phyloP scores from a whole-genome alignment of 768 basidiomycete species.

The Hericium erinaceus region DNA sequence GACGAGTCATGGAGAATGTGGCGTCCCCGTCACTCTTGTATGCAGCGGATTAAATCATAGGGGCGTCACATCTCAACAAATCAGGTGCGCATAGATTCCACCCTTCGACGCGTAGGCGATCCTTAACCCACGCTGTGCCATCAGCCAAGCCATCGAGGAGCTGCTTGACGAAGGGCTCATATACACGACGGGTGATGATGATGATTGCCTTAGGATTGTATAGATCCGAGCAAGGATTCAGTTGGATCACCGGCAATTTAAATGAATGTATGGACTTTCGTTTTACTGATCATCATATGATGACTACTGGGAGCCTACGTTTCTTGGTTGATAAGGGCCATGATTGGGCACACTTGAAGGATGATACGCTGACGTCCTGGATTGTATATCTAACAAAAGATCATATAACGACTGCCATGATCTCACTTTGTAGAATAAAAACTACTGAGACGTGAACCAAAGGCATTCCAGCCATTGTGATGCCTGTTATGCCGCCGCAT shows the following conservation, averaged over 20 bases:
- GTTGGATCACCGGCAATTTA: neutral
- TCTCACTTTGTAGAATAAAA: neutral
- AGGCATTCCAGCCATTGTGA: no score
- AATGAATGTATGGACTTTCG: neutral
- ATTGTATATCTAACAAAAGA: no score
- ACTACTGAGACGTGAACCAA: neutral
- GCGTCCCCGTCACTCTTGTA: slow-evolving; percentile 5
- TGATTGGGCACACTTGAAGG: no score
- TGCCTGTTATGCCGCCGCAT: no score
- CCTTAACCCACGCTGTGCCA: neutral
- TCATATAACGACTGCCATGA: no score
- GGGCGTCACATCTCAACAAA: neutral
- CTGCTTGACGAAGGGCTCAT: neutral
- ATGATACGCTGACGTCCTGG: no score
- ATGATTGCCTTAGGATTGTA: neutral
- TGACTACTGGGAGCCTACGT: no score
- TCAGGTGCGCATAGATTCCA: neutral
- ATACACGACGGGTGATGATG: neutral
- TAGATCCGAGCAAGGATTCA: neutral
- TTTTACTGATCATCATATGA: no score
- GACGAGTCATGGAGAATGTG: neutral
- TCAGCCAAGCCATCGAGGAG: neutral
- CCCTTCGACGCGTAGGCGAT: neutral
- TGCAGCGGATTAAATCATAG: neutral
- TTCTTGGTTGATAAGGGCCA: no score